phyloP scores from a whole-genome alignment of 805 yeast species.

The Lachancea quebecensis region DNA sequence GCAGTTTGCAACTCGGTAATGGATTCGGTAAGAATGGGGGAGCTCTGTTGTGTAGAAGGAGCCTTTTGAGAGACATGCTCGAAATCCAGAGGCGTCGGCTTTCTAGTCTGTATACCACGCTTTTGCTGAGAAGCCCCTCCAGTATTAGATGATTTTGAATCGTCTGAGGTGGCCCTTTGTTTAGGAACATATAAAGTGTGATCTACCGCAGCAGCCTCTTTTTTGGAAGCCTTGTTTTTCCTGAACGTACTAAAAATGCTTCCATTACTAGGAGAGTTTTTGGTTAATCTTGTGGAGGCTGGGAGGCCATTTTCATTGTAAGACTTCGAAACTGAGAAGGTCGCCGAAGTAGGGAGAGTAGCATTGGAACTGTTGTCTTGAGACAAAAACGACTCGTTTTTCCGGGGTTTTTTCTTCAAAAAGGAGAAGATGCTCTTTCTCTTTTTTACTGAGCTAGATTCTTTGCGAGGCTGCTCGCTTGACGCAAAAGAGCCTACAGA shows the following conservation, averaged over 20 bases:
- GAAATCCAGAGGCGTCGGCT: constrained; percentile 26
- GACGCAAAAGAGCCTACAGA: not conserved
- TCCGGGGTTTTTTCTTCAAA: constrained; percentile 18
- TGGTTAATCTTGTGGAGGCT: constrained; percentile 18
- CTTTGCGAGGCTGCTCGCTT: not conserved
- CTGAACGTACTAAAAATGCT: constrained; percentile 25
- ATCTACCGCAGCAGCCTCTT: constrained; percentile 1
- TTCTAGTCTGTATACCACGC: constrained; percentile 15
- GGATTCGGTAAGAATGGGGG: not conserved
- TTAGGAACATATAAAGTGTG: constrained; percentile 1
- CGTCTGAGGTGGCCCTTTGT: not conserved
- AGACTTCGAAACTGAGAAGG: constrained; percentile 11
- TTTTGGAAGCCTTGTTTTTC: constrained; percentile 12
- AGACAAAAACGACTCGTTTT: constrained; percentile 5
- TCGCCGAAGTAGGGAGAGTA: constrained; percentile 14
- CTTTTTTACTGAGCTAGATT: constrained; percentile 8
- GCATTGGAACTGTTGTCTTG: not conserved
- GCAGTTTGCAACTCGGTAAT: not conserved
- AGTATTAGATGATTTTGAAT: not conserved
- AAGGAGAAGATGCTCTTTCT: constrained; percentile 28
- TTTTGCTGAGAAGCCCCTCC: not conserved
- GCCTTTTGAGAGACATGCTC: constrained; percentile 6
- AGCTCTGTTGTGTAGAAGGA: constrained; percentile 1
- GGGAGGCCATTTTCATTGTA: constrained; percentile 6
- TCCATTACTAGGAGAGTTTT: constrained; percentile 26